These are phyloP conservation scores for Aspergillus neotritici DNA, from an alignment of 2,329 filamentous ascomycete genomes.

Conservation along the genomic window DNA sequence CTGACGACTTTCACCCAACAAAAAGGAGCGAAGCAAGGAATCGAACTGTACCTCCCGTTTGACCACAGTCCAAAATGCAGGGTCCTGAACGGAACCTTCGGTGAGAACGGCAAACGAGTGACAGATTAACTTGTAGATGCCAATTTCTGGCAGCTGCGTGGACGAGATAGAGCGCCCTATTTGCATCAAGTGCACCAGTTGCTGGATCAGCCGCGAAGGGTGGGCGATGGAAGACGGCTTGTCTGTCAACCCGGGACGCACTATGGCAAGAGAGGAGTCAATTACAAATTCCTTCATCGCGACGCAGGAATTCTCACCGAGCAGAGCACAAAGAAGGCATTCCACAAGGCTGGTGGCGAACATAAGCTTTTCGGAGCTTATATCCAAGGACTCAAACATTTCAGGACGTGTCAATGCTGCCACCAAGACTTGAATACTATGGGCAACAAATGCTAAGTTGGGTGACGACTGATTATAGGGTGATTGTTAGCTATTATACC, in stretches of 20 bases:
- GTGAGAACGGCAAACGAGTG: conserved; percentile 45
- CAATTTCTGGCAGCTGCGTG: conserved; percentile 11
- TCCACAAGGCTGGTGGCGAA: conserved; percentile 54
- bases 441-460: conserved; percentile 34
- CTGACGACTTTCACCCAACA: conserved; percentile 42
- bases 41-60: conserved; percentile 34
- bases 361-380: conserved; percentile 43
- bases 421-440: conserved; percentile 51
- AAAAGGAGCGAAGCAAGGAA: conserved; percentile 36
- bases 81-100: conserved; percentile 45
- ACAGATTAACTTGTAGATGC: conserved; percentile 35
- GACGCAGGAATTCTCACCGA: conserved; percentile 39
- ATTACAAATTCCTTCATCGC: neutral
- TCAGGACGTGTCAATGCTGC: conserved; percentile 56
- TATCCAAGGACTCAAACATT: conserved; percentile 45
- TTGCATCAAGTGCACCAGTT: conserved; percentile 33
- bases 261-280: conserved; percentile 12
- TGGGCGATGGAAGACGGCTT: conserved; percentile 30
- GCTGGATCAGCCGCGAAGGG: conserved; percentile 30
- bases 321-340: conserved; percentile 51
- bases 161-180: conserved; percentile 16
- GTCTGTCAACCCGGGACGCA: conserved; percentile 20
- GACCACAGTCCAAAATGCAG: conserved; percentile 42
- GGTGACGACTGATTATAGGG: conserved; percentile 21
- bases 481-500: too few species aligned